Percentiles rank a stretch among this genome's conserved stretches.
Conservation (phyloP, 2,329 filamentous ascomycete species). For the Mycosphaerella sp. region DNA sequence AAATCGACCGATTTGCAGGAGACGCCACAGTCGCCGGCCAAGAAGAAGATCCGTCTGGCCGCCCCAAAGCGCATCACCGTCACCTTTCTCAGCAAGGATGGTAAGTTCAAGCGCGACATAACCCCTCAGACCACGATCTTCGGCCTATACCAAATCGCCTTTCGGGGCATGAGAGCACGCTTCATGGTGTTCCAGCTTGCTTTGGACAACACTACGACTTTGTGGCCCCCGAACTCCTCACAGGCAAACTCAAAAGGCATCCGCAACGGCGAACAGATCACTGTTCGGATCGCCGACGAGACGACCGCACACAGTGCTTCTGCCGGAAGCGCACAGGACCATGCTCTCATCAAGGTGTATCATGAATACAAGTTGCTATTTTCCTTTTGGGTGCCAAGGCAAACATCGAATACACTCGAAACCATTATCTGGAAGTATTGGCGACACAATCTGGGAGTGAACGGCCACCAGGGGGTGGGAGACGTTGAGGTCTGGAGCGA, state of each 20-base stretch:
- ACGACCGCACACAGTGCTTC: background rate
- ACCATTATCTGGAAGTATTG: constrained; percentile 26
- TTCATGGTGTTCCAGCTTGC: constrained; percentile 26
- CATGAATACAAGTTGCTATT: constrained; percentile 3
- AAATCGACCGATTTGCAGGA: constrained; percentile 6
- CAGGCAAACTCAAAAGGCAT: constrained; percentile 4
- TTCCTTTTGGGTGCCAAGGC: constrained; percentile 25
- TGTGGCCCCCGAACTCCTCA: background rate
- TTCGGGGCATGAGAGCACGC: constrained; percentile 27
- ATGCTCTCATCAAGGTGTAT: constrained; percentile 23
- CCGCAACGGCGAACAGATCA: constrained; percentile 9
- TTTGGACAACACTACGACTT: constrained; percentile 3
- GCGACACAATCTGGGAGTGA: constrained; percentile 12
- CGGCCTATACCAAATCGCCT: constrained; percentile 28
- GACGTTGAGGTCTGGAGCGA: constrained; percentile 14
- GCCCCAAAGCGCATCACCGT: background rate
- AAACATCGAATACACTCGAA: constrained; percentile 7
- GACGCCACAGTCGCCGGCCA: background rate
- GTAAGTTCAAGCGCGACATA: constrained; percentile 13
- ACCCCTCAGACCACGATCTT: constrained; percentile 6
- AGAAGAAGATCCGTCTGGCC: constrained; percentile 6
- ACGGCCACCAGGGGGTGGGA: background rate
- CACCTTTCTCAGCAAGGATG: constrained; percentile 18
- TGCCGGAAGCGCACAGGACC: background rate
- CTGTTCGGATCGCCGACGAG: constrained; percentile 18